phyloP scores from a whole-genome alignment of 2,329 filamentous ascomycete species.

The Beauveria asiatica region DNA sequence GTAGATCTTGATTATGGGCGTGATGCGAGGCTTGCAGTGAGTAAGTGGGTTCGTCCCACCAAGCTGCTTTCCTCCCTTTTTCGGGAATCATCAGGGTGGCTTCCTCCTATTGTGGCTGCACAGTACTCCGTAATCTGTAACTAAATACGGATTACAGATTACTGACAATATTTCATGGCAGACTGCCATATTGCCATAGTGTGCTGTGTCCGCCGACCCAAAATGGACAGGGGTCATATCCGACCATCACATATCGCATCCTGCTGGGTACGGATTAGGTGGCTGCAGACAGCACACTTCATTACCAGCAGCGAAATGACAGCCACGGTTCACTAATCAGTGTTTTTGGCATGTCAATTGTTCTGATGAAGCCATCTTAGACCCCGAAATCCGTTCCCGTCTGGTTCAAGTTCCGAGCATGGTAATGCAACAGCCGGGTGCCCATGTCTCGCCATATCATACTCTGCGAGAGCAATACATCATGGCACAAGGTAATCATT shows the following conservation, averaged over 20 bases:
- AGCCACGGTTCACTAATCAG: background rate
- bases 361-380: background rate
- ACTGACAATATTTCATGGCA: background rate
- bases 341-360: background rate
- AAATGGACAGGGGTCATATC: background rate
- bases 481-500: no score
- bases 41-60: background rate
- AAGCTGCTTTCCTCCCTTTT: background rate
- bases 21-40: background rate
- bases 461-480: background rate
- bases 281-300: background rate
- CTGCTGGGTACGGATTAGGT: background rate
- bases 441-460: background rate
- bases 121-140: background rate
- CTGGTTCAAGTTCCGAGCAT: slow-evolving; percentile 6
- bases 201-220: background rate
- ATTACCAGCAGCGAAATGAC: background rate
- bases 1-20: background rate
- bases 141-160: no score
- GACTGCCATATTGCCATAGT: background rate
- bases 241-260: background rate
- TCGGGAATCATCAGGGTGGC: slow-evolving; percentile 1
- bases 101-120: background rate
- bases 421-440: background rate
- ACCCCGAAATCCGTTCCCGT: background rate